phyloP scores from a whole-genome alignment of 2,329 filamentous ascomycete species.

The Cryphonectria naterciae region DNA sequence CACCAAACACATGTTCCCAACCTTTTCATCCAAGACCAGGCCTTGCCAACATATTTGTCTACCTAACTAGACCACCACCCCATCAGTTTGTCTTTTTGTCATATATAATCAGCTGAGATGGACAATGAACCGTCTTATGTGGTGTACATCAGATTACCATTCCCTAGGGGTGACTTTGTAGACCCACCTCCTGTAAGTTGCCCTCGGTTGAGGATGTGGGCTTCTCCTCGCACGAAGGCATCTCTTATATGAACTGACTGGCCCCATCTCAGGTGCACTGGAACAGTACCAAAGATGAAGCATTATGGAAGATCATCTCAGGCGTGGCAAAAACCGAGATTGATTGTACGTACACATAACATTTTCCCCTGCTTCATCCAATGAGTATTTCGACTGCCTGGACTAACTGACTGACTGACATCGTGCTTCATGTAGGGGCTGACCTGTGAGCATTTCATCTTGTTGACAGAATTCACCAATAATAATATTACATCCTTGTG shows the following conservation, averaged over 20 bases:
- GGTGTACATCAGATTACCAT: constrained; percentile 87
- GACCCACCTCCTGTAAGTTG: constrained; percentile 81
- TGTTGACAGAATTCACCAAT: constrained; percentile 19
- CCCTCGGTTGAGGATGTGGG: not conserved
- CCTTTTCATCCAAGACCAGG: constrained; percentile 2
- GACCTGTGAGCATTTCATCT: constrained; percentile 62
- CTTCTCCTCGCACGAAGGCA: not conserved
- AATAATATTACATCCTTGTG: constrained; percentile 24
- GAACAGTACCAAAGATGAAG: constrained; percentile 84
- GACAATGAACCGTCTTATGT: constrained; percentile 64
- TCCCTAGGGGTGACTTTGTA: constrained; percentile 82
- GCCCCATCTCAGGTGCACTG: constrained; percentile 72
- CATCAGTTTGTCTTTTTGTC: not conserved
- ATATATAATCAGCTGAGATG: constrained; percentile 23
- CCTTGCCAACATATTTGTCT: not conserved
- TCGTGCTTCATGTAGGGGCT: constrained; percentile 62
- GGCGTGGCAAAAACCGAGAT: constrained; percentile 81
- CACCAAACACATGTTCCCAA: constrained; percentile 5
- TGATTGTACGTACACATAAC: constrained; percentile 66
- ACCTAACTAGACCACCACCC: not conserved
- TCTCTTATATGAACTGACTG: constrained; percentile 8
- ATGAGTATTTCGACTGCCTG: constrained; percentile 5
- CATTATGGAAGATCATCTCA: constrained; percentile 88
- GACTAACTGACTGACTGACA: not conserved
- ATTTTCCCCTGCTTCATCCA: not conserved